Base-by-base conservation (phyloP, 169 alveolate species). In the Neospora caninum region DNA sequence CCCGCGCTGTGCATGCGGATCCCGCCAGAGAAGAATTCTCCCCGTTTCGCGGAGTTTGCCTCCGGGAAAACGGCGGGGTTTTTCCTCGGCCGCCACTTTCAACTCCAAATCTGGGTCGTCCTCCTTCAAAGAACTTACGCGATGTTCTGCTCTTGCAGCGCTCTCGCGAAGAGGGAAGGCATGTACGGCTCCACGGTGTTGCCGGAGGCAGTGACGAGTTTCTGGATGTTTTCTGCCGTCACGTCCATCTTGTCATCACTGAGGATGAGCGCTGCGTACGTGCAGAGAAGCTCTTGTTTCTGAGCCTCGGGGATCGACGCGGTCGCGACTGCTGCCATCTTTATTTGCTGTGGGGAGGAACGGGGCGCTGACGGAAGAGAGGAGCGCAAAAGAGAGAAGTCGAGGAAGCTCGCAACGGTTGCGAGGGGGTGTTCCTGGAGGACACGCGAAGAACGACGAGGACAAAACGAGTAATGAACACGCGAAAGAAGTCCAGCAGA, bases 121-220 rank as follows among this genome's bases (percentile, higher is more conserved):
- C 13, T 13, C 13, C 58, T 49, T 49, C 58, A 49, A 9, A 53
- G 54, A 0, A 22, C 97, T 80, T 96, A 97, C 96, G 95, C 94
- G 64, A 98, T 95, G 95, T 98, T 97, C 96, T 97, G 98, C 92
- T 98, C 98, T 96, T 96, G 94, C 70, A 98, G 96, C 53, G 99
- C 98, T 91, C 97, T 97, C 88, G 99, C 99, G 96, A 98, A 98
- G 92, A 98, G 98, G 96, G 97, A 97, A 73, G 99, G 99, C 97
- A 98, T 97, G 98, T 97, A 98, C 88, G 99, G 98, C 96, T 98
- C 99, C 67, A 98, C 99, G 91, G 97, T 96, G 92, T 96, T 98
- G 73, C 98, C 98, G 64, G 99, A 97, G 13, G 99, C 98, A 94
- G 97, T 96, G 92, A 98, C 96, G 54, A 98, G 97, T 94, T 97